Base-by-base conservation (phyloP, 257 asterid genomes). In the Solanum boliviense region DNA sequence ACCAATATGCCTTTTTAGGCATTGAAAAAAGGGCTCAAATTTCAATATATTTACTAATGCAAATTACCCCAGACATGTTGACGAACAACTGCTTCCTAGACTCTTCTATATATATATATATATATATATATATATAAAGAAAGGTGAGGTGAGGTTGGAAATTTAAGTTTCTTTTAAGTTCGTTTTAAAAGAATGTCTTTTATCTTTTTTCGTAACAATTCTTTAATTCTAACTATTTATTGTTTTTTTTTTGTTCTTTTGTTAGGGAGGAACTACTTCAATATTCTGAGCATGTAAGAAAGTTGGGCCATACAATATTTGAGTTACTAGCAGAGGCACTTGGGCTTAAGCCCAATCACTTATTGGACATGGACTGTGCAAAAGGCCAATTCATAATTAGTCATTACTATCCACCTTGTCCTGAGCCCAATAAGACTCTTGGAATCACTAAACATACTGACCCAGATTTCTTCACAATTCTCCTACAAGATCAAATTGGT, bases 381-480 rank as follows among this genome's bases (percentile, higher is more conserved):
- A 83, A 52, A 23, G 89, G 89, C 13, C 89, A 81, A 11, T 60
- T 41, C 52, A 41, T 88, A 1, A 13, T 83, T 3, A 15, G 84
- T 36, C 89, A 87, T 87, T 87, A 82, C 10, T 83, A 87, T 87
- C 89, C 89, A 83, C 48, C 89, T 38, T 87, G 89, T 65, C 89
- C 89, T 13, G 83, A 87, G 70, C 89, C 89, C 71, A 56, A 87
- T 8, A 62, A 23, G 52, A 83, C 89, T 31, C 29, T 87, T 79
- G 89, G 89, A 7, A 87, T 68, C 72, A 82, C 72, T 0, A 87
- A 31, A 23, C 87, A 87, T 70, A 41, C 89, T 41, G 89, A 87
- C 1, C 81, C 87, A 39, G 89, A 83, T 67, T 88, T 88, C 89
- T 82, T 88, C 87, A 88, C 89, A 8, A 52, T 88, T 27, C 89